These are phyloP conservation scores for Diaporthe australafricana DNA, from an alignment of 2,329 filamentous ascomycete genomes.

Conservation along the genomic window DNA sequence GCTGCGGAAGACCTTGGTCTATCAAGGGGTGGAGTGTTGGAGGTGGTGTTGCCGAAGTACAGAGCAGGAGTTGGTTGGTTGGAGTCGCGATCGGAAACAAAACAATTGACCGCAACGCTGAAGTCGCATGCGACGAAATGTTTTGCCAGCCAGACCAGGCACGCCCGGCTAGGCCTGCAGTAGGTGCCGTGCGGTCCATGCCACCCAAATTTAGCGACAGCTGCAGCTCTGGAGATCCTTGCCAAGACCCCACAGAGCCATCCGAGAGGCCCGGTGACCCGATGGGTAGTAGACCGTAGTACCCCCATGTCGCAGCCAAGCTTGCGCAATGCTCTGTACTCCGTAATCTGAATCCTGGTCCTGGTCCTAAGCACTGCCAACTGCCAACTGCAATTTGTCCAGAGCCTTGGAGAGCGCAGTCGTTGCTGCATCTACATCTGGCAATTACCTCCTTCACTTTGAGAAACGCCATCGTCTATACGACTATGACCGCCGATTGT, in stretches of 20 bases:
- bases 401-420: conserved; percentile 26
- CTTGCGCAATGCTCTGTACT: conserved; percentile 32
- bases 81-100: background rate
- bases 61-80: background rate
- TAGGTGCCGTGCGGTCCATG: conserved; percentile 4
- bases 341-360: conserved; percentile 7
- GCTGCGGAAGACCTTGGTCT: background rate
- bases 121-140: conserved; percentile 26
- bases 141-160: conserved; percentile 20
- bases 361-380: conserved; percentile 5
- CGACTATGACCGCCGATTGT: conserved; percentile 20
- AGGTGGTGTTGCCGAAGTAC: background rate
- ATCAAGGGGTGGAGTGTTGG: background rate
- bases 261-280: conserved; percentile 14
- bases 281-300: background rate
- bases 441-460: conserved; percentile 4
- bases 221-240: conserved; percentile 33
- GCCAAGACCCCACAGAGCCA: conserved; percentile 26
- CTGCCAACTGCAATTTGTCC: conserved; percentile 37
- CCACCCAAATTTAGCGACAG: conserved; percentile 29
- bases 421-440: conserved; percentile 5
- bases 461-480: background rate
- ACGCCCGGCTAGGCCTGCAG: conserved; percentile 3
- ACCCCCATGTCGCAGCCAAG: conserved; percentile 33
- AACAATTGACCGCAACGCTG: background rate